Conservation (phyloP, 163 green algal genomes). For the Volvox carteri region DNA sequence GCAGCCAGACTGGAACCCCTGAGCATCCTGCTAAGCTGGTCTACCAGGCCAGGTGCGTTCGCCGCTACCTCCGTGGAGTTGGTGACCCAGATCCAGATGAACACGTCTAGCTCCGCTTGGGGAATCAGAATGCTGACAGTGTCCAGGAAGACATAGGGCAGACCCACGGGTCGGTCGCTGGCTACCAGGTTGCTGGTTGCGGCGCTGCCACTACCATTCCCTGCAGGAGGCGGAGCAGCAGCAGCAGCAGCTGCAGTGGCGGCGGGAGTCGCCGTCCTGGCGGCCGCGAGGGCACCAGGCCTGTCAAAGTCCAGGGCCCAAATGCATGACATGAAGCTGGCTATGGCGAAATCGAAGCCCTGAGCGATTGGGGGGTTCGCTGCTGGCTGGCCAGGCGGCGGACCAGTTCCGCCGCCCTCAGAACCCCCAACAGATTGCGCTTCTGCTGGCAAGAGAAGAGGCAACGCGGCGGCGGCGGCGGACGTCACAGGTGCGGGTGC, state of each 20-base stretch:
- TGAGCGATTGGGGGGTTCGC: background rate
- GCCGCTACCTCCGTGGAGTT: background rate
- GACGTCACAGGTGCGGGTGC: background rate
- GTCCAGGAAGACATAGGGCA: slow-evolving; percentile 20
- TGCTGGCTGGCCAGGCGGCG: background rate
- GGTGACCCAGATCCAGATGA: background rate
- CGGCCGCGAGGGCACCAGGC: background rate
- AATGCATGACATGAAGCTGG: slow-evolving; percentile 39
- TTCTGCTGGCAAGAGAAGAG: background rate
- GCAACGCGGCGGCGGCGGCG: too few relatives aligned
- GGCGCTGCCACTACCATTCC: background rate
- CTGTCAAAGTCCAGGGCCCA: slow-evolving; percentile 30
- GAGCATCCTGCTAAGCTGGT: background rate
- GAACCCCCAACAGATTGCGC: background rate
- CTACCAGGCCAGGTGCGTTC: background rate
- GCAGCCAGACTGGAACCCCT: background rate
- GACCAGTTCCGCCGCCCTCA: background rate
- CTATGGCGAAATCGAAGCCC: background rate
- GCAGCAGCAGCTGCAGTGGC: background rate
- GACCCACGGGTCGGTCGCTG: too few relatives aligned
- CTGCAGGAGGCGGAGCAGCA: background rate
- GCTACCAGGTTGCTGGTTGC: too few relatives aligned
- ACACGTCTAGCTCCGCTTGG: slow-evolving; percentile 7
- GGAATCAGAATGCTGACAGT: slow-evolving; percentile 1
- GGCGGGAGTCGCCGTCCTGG: background rate